Conservation (phyloP, 1,284 basidiomycete species). For the Fomitopsis schrenkii region DNA sequence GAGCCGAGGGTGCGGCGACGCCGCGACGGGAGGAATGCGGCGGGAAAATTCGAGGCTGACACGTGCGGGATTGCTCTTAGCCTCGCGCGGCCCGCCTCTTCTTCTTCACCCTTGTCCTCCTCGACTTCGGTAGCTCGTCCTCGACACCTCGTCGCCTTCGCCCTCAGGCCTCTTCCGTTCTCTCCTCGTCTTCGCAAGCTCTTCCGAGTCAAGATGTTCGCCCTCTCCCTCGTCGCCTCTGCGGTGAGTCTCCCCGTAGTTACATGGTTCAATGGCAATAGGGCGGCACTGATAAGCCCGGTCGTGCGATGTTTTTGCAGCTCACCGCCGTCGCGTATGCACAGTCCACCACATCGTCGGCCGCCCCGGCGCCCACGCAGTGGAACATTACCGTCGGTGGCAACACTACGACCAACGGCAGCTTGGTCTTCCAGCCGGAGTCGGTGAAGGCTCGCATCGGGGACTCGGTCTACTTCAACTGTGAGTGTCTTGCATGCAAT, state of each 20-base stretch:
- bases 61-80: neutral
- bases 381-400: constrained; percentile 45
- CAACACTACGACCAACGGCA: constrained; percentile 40
- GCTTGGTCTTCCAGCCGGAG: constrained; percentile 43
- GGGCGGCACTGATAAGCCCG: neutral
- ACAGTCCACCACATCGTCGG: neutral
- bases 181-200: constrained; percentile 2
- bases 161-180: neutral
- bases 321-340: constrained; percentile 14
- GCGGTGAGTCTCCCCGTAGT: neutral
- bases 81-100: neutral
- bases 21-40: neutral
- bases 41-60: neutral
- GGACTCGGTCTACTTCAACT: constrained; percentile 54
- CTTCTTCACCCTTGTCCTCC: neutral
- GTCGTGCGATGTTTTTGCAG: constrained; percentile 9
- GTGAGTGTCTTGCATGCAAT: constrained; percentile 24
- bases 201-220: constrained; percentile 5
- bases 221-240: constrained; percentile 2
- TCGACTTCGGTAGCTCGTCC: neutral
- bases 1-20: neutral
- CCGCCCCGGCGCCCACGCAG: constrained; percentile 29
- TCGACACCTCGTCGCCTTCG: neutral
- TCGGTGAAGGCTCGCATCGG: constrained; percentile 40
- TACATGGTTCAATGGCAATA: neutral